Evolutionary conservation across 768 basidiomycete genomes (phyloP).

Genomic region (Nidularia sp.): DNA sequence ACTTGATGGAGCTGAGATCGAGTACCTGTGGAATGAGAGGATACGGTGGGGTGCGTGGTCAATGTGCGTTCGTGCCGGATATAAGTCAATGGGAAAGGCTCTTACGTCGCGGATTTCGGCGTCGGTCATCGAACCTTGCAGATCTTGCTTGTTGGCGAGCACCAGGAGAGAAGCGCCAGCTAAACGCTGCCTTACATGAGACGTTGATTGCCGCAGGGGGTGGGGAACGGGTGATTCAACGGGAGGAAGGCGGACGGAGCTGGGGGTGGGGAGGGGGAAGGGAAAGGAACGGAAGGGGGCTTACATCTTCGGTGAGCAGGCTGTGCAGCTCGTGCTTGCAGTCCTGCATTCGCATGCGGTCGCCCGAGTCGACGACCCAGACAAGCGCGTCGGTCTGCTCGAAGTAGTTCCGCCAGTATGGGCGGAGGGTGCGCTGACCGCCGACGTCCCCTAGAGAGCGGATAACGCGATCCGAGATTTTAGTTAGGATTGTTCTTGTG

Average conservation of each 20-base stretch:
- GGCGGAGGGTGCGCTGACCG: slow-evolving; percentile 90
- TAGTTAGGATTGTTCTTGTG: too few species aligned
- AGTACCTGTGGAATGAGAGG: slow-evolving; percentile 78
- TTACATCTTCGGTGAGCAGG: slow-evolving; percentile 87
- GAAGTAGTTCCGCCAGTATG: slow-evolving; percentile 99
- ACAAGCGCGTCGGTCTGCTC: slow-evolving; percentile 98
- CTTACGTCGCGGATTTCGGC: slow-evolving; percentile 81
- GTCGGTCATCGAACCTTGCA: slow-evolving; percentile 80
- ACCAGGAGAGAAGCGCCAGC: slow-evolving; percentile 95
- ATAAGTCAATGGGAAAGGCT: too few species aligned
- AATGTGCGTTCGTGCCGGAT: too few species aligned
- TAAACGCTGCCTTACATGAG: too few species aligned
- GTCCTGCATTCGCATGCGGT: slow-evolving; percentile 85
- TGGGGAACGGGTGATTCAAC: too few species aligned
- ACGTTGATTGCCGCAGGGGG: too few species aligned
- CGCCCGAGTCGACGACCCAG: slow-evolving; percentile 97
- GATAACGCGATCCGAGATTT: slow-evolving; percentile 12
- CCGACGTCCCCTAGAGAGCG: slow-evolving; percentile 86
- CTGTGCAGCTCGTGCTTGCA: slow-evolving; percentile 85
- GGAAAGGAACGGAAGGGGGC: background rate
- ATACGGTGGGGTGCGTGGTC: too few species aligned
- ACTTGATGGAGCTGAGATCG: slow-evolving; percentile 73
- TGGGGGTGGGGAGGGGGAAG: background rate
- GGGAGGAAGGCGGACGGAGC: slow-evolving; percentile 8
- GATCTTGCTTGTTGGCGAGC: slow-evolving; percentile 98